Conservation (phyloP, 2,329 filamentous ascomycete genomes). For the Fusarium equiseti region DNA sequence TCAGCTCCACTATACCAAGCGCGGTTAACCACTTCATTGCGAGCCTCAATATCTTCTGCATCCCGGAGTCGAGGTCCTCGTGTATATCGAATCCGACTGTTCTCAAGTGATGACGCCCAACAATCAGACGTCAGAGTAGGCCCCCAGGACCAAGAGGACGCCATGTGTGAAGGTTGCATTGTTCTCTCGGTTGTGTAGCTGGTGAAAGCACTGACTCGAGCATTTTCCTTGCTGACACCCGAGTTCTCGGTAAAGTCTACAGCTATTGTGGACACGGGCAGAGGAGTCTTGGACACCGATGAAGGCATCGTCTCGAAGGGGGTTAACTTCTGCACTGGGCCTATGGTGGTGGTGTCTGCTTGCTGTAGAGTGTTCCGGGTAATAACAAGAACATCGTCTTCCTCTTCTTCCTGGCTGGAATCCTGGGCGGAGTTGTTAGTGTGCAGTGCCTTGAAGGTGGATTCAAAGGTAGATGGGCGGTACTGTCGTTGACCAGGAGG, state of each 20-base stretch:
- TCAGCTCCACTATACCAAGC: slow-evolving; percentile 57
- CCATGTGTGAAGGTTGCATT: background rate
- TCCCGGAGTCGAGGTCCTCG: slow-evolving; percentile 37
- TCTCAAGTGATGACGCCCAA: slow-evolving; percentile 12
- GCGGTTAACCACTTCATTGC: slow-evolving; percentile 48
- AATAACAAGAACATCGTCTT: slow-evolving; percentile 43
- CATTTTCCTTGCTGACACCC: slow-evolving; percentile 1
- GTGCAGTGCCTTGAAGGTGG: slow-evolving; percentile 52
- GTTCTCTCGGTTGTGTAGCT: background rate
- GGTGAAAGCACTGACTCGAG: background rate
- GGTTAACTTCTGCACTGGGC: slow-evolving; percentile 17
- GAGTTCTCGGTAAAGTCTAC: slow-evolving; percentile 2
- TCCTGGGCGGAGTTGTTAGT: slow-evolving; percentile 43
- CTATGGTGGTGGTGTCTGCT: slow-evolving; percentile 39
- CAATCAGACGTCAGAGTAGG: slow-evolving; percentile 9
- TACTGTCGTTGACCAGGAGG: slow-evolving; percentile 66
- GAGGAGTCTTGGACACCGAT: slow-evolving; percentile 1
- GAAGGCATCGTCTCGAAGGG: slow-evolving; percentile 16
- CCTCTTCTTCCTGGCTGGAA: slow-evolving; percentile 44
- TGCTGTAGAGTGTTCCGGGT: slow-evolving; percentile 41
- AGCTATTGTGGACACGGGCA: background rate
- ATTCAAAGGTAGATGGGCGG: slow-evolving; percentile 59
- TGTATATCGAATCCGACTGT: slow-evolving; percentile 20
- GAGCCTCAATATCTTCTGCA: slow-evolving; percentile 42
- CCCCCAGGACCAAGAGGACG: slow-evolving; percentile 17